Percentiles rank a stretch among this genome's conserved stretches.
phyloP scores from a whole-genome alignment of 768 basidiomycete genomes.

The Leccinum aurantiacum region DNA sequence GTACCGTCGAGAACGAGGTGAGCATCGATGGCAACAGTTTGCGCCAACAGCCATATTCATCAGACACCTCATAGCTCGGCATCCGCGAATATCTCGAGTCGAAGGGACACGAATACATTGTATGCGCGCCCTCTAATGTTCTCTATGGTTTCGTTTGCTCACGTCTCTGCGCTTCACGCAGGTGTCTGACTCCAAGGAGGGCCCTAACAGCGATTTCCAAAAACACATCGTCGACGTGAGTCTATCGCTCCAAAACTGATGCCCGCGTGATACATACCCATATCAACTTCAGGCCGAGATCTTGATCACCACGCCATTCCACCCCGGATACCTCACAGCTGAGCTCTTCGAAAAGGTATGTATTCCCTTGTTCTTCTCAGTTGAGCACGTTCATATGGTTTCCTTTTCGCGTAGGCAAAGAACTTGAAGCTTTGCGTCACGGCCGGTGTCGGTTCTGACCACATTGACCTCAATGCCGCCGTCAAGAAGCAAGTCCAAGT shows the following conservation, averaged over 20 bases:
- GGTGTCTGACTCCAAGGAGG: conserved; percentile 84
- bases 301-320: conserved; percentile 83
- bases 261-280: conserved; percentile 12
- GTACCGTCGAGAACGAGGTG: conserved; percentile 80
- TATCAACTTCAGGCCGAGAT: conserved; percentile 59
- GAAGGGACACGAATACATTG: conserved; percentile 75
- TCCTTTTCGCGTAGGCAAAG: conserved; percentile 57
- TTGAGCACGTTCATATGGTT: conserved; percentile 2
- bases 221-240: conserved; percentile 79
- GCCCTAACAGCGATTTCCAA: conserved; percentile 76
- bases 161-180: conserved; percentile 24
- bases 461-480: conserved; percentile 86
- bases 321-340: conserved; percentile 78
- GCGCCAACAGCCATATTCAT: not conserved
- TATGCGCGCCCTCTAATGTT: conserved; percentile 29
- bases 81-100: conserved; percentile 66
- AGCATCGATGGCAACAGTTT: conserved; percentile 3
- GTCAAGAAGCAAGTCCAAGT: conserved; percentile 80
- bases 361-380: not conserved
- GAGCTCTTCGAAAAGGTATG: conserved; percentile 68
- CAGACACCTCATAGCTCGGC: conserved; percentile 54
- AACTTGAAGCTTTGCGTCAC: conserved; percentile 90
- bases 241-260: conserved; percentile 8
- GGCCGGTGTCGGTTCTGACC: conserved; percentile 89
- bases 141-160: not conserved